Base-by-base conservation (phyloP, 2,329 filamentous ascomycete species). In the Fusarium heterosporum region DNA sequence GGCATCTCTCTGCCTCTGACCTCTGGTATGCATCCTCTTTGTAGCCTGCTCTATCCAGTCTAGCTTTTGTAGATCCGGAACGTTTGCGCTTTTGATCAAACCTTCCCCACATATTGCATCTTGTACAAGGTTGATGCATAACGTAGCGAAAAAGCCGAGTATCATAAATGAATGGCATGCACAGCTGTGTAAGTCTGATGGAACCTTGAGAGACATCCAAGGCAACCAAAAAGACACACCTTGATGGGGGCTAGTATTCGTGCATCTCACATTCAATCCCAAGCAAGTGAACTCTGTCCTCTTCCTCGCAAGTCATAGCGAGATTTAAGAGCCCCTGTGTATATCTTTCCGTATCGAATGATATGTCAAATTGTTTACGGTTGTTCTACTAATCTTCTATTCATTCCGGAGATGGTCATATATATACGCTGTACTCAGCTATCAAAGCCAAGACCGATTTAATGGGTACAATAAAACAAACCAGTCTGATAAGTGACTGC, bases 31-130 rank as follows among this genome's bases (percentile, higher is more conserved):
- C 55, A 32, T 51, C 46, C 34, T 13, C 28, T 38, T 40, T 42
- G 16, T 16, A 64, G 48, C 45, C 54, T 67, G 46, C 49, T 65
- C 30, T 26, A 61, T 61, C n/a, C 6, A 61, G 64, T 56, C 39
- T 68, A 65, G 60, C 34, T 43, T 59, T 59, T 50, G 64, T 53
- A 64, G 64, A 67, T 64, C 61, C 54, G 48, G 61, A 46, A 48
- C 53, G 41, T 51, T 62, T 34, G 42, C 52, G 41, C 46, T 41
- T 39, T 41, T 55, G 48, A 55, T 43, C 30, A 45, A 38, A 32
- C 54, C 17, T 50, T 46, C 61, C 57, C 50, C 56, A 22, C 62
- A 58, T 30, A 61, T 10, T 55, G 30, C 56, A 62, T 61, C 38
- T 5, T 38, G 22, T 52, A 46, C 54, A 59, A 47, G 43, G 32